Conservation (phyloP, 169 alveolate species). For the Miamiensis avidus region DNA sequence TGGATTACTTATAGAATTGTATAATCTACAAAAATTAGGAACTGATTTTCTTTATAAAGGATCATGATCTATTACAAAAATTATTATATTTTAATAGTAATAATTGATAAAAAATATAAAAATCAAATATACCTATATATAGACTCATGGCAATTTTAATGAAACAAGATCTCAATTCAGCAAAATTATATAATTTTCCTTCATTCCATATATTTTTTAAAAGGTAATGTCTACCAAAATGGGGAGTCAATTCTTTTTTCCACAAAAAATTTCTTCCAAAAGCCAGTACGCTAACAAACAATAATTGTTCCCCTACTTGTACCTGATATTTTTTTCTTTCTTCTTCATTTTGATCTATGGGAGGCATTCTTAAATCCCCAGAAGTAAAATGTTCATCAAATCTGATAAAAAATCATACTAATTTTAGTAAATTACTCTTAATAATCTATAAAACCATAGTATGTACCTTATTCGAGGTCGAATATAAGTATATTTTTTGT, state of each 20-base stretch:
- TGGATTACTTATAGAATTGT: conserved; percentile 21
- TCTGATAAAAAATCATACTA: neutral
- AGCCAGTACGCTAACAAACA: conserved; percentile 13
- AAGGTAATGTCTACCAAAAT: conserved; percentile 34
- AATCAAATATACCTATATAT: too few species aligned
- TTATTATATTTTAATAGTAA: too few species aligned
- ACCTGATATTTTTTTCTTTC: conserved; percentile 10
- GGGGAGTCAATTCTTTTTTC: conserved; percentile 43
- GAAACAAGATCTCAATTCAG: conserved; percentile 14
- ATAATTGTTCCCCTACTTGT: conserved; percentile 18
- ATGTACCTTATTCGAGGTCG: too few species aligned
- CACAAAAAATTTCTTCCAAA: conserved; percentile 45
- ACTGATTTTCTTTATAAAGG: conserved; percentile 36
- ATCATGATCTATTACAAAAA: conserved; percentile 49
- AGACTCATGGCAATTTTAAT: conserved; percentile 42
- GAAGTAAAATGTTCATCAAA: conserved; percentile 19
- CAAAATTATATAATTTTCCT: conserved; percentile 14
- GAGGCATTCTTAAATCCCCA: conserved; percentile 37
- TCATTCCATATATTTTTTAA: conserved; percentile 43
- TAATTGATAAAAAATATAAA: too few species aligned
- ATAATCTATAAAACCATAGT: too few species aligned
- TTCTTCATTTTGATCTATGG: neutral
- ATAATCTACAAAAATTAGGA: conserved; percentile 37
- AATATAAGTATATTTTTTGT: conserved; percentile 11
- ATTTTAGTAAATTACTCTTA: too few species aligned